phyloP scores from a whole-genome alignment of 164 flowering plant species.

The Magnolia kwangsiensis region DNA sequence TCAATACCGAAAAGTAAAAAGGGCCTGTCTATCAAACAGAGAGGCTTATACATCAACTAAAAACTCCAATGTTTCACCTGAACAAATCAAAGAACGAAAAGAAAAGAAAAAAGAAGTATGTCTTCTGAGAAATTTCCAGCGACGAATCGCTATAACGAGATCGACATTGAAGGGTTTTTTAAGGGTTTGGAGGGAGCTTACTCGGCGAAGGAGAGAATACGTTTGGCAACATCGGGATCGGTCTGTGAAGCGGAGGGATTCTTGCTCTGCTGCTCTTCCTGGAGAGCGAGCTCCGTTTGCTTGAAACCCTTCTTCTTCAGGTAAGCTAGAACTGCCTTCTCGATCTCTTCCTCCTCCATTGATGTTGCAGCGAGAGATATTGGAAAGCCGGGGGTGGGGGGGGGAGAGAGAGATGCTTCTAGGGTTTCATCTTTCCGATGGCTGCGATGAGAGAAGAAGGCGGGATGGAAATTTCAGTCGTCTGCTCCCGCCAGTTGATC shows the following conservation, averaged over 20 bases:
- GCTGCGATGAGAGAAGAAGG: no score
- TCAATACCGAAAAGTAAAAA: background rate
- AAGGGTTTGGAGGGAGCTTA: constrained; percentile 16
- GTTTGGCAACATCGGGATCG: constrained; percentile 61
- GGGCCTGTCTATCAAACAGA: background rate
- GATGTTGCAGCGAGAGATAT: no score
- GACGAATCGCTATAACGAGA: background rate
- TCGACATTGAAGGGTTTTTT: background rate
- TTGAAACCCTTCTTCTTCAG: constrained; percentile 89
- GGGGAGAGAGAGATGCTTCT: no score
- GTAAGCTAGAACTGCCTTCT: constrained; percentile 65
- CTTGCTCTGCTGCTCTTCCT: constrained; percentile 52
- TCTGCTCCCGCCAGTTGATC: no score
- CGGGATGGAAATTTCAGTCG: no score
- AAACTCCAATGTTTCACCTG: background rate
- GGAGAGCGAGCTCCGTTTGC: constrained; percentile 62
- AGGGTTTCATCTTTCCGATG: no score
- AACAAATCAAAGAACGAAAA: background rate
- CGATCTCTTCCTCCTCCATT: constrained; percentile 75
- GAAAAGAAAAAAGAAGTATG: background rate
- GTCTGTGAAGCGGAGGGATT: constrained; percentile 31
- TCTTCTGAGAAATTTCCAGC: background rate
- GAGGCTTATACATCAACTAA: background rate
- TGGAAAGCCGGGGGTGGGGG: no score
- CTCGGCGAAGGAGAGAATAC: constrained; percentile 56